Base-by-base conservation (phyloP, 805 yeast species). In the Metschnikowia aberdeeniae region DNA sequence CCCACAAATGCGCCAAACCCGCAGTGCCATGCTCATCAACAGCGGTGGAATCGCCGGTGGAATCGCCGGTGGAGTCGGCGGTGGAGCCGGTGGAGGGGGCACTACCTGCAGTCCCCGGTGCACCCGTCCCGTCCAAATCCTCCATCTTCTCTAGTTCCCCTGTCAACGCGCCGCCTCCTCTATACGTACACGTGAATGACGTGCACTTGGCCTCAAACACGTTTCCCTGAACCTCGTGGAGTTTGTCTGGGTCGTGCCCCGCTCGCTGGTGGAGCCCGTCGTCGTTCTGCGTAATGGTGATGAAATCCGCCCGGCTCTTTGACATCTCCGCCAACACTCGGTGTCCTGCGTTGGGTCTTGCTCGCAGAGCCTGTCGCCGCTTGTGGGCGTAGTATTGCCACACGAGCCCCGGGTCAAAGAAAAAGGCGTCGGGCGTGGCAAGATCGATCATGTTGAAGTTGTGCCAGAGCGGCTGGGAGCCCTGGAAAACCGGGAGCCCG, bases 361-460 rank as follows among this genome's bases (percentile, higher is more conserved):
- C 88, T 36, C 63, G 64, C 42, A 86, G 66, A 0, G 96, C 90
- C 40, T 70, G 70, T 38, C 66, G 73, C 36, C 97, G 61, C 49
- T 95, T 66, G 61, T 80, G 79, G 4, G 88, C 73, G 62, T 89
- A 89, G 56, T 86, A 89, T 59, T 86, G 92, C 97, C 97, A 89
- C 6, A 89, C 96, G 8, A 88, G 69, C 0, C 87, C 86, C 0
- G 97, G 96, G 59, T 89, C 90, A 14, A 72, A 70, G 47, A 81
- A 77, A 61, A 89, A 89, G 5, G 96, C 96, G 58, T 89, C 96
- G 0, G 95, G 96, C 0, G 96, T 89, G 6, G 96, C 96, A 36
- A 89, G 69, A 57, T 89, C 96, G 36, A 86, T 82, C 54, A 89
- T 81, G 42, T 84, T 84, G 65, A 79, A 84, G 49, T 80, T 80